Conservation (phyloP, 148 eudicot species). For the Chenopodium quinoa region DNA sequence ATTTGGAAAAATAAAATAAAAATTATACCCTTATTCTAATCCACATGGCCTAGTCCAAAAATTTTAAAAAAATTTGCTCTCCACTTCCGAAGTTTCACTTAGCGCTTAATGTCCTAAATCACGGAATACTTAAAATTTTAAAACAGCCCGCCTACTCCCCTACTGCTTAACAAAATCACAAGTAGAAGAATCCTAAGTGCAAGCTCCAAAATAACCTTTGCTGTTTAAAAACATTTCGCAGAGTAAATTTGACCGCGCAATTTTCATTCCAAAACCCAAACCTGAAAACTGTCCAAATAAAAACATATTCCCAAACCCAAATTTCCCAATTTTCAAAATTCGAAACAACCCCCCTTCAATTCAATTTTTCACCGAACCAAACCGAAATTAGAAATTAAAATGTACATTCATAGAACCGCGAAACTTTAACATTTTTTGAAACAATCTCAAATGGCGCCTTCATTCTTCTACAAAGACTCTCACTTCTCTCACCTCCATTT, state of each 20-base stretch:
- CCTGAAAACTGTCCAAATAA: not conserved
- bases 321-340: not conserved
- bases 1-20: too few species aligned
- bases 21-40: too few species aligned
- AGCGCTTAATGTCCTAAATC: not conserved
- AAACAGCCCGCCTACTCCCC: not conserved
- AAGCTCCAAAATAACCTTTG: not conserved
- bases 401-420: not conserved
- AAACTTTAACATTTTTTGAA: slow-evolving; percentile 6
- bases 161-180: too few species aligned
- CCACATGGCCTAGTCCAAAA: too few species aligned
- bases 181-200: not conserved
- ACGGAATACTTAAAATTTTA: not conserved
- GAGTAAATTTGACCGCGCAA: not conserved
- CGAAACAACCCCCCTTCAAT: not conserved
- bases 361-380: not conserved
- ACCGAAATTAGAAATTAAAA: not conserved
- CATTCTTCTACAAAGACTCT: not conserved
- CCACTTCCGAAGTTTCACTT: not conserved
- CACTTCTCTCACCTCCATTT: slow-evolving; percentile 5
- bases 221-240: not conserved
- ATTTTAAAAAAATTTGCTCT: too few species aligned
- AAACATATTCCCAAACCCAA: not conserved
- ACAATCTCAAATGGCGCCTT: slow-evolving; percentile 15
- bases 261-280: not conserved